These are phyloP conservation scores for Nidula microcarpa DNA, from an alignment of 768 basidiomycete species.

Conservation along the genomic window DNA sequence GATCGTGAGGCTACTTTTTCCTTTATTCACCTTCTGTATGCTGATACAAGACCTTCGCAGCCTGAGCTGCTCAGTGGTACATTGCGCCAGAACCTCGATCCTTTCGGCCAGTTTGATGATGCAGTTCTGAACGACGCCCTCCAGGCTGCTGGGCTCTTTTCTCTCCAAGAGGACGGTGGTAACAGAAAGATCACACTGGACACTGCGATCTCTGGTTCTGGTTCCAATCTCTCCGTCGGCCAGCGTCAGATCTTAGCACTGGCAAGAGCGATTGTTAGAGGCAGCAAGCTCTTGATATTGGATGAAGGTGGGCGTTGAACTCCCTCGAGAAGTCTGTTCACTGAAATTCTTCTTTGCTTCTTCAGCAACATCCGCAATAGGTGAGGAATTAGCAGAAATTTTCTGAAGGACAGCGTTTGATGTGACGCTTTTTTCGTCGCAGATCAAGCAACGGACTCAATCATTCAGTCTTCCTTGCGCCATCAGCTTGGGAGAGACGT, in stretches of 20 bases:
- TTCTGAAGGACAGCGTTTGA: conserved; percentile 3
- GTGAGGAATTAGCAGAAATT: neutral
- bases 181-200: conserved; percentile 43
- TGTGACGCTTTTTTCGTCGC: neutral
- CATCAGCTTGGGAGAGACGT: neutral
- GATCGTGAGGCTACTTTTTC: neutral
- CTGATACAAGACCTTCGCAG: neutral
- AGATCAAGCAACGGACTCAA: neutral
- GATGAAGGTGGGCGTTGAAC: conserved; percentile 43
- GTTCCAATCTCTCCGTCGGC: conserved; percentile 64
- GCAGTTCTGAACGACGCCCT: conserved; percentile 6
- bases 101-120: conserved; percentile 7
- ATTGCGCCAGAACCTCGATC: conserved; percentile 7
- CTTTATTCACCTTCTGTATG: neutral
- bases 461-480: neutral
- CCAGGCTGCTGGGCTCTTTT: conserved; percentile 6
- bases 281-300: conserved; percentile 49
- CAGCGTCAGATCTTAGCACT: conserved; percentile 65
- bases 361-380: neutral
- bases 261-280: conserved; percentile 52
- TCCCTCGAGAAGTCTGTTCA: conserved; percentile 29
- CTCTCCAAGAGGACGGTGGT: conserved; percentile 5
- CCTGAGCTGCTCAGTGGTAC: conserved; percentile 7
- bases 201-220: neutral
- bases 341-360: neutral